Percentiles rank a stretch among this genome's conserved stretches.
phyloP scores from a whole-genome alignment of 306 rosid genomes.

The Vicia faba region DNA sequence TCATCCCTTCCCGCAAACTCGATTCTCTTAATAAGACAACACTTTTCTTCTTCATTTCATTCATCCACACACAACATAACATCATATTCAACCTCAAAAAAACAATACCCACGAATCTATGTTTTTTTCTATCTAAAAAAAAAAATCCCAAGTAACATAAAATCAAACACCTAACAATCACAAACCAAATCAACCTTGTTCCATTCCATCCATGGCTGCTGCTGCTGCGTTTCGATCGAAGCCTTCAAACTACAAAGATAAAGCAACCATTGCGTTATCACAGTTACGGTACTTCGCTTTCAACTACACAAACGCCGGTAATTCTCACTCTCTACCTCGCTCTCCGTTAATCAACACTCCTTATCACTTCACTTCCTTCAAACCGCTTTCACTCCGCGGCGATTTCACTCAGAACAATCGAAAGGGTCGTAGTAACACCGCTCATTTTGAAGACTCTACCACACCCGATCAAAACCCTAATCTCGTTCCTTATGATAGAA shows the following conservation, averaged over 20 bases:
- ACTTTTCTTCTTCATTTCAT: no score
- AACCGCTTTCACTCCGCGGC: slow-evolving; percentile 68
- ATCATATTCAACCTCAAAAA: not conserved
- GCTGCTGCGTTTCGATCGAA: slow-evolving; percentile 77
- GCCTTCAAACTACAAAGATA: slow-evolving; percentile 53
- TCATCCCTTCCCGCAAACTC: no score
- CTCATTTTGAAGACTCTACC: slow-evolving; percentile 1
- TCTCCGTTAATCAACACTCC: slow-evolving; percentile 45
- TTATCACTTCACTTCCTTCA: slow-evolving; percentile 70
- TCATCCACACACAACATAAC: slow-evolving; percentile 5
- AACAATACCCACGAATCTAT: not conserved
- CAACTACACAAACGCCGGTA: slow-evolving; percentile 52
- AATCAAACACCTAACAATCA: slow-evolving; percentile 5
- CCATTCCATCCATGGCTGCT: slow-evolving; percentile 27
- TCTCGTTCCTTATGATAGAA: not conserved
- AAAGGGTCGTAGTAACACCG: slow-evolving; percentile 11
- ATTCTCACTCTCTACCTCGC: slow-evolving; percentile 48
- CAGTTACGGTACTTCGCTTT: slow-evolving; percentile 61
- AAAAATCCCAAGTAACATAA: no score
- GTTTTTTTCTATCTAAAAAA: not conserved
- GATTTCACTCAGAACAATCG: slow-evolving; percentile 39
- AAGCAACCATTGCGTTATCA: slow-evolving; percentile 52
- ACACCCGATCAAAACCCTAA: slow-evolving; percentile 7
- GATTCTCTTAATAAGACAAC: no score
- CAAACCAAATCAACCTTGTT: not conserved